These are phyloP conservation scores for Talaromyces atroroseus DNA, from an alignment of 2,329 filamentous ascomycete species.

Conservation along the genomic window DNA sequence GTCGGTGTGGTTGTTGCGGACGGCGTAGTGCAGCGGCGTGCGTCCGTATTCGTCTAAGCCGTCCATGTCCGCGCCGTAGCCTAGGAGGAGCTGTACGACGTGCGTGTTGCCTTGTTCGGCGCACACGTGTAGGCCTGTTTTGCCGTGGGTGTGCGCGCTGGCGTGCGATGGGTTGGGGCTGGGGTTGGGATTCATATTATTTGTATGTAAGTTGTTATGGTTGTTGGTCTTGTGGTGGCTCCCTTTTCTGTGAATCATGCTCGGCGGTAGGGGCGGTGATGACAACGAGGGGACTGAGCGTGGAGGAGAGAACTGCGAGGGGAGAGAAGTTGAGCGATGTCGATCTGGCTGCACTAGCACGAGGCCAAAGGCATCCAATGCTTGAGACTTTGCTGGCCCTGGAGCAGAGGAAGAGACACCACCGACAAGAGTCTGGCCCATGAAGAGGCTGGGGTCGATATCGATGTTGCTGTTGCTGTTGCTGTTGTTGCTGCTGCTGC, in stretches of 20 bases:
- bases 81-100: slow-evolving; percentile 1
- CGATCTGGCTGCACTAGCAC: slow-evolving; percentile 7
- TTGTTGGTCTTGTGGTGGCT: not conserved
- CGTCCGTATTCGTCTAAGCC: slow-evolving; percentile 3
- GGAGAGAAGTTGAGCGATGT: slow-evolving; percentile 9
- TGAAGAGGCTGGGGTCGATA: slow-evolving; percentile 6
- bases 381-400: not conserved
- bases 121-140: slow-evolving; percentile 4
- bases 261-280: not conserved
- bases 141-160: not conserved
- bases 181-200: not conserved
- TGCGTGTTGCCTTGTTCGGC: slow-evolving; percentile 7
- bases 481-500: not conserved
- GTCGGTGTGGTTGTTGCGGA: slow-evolving; percentile 1
- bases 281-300: slow-evolving; percentile 8
- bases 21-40: slow-evolving; percentile 10
- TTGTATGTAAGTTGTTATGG: not conserved
- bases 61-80: slow-evolving; percentile 6
- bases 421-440: not conserved
- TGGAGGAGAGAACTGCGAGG: slow-evolving; percentile 10
- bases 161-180: not conserved
- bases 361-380: slow-evolving; percentile 10
- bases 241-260: not conserved
- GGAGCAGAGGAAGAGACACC: not conserved
- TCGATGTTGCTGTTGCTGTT: not conserved